These are phyloP conservation scores for Thermothielavioides terrestris DNA, from an alignment of 495 filamentous ascomycete species.

Conservation along the genomic window DNA sequence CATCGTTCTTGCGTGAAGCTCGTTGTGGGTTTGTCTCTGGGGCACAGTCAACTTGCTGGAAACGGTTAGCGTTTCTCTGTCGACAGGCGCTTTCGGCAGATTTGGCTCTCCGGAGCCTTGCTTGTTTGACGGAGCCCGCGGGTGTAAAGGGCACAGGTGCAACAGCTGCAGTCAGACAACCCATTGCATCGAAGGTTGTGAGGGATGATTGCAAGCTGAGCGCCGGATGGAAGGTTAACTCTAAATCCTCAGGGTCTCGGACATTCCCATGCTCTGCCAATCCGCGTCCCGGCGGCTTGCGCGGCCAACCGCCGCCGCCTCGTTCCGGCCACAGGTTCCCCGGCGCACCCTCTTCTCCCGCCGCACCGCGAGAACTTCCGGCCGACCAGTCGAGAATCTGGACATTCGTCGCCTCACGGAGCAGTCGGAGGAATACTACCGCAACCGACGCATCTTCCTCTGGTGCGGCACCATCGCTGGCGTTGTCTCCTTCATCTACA, in stretches of 20 bases:
- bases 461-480: constrained; percentile 39
- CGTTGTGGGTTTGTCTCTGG: no score
- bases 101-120: no score
- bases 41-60: no score
- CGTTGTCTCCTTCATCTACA: constrained; percentile 41
- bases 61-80: no score
- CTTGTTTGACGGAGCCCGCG: no score
- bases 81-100: no score
- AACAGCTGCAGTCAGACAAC: neutral
- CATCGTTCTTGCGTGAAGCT: no score
- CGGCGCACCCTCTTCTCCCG: constrained; percentile 32
- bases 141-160: no score
- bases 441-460: constrained; percentile 39
- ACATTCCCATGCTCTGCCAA: constrained; percentile 22
- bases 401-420: constrained; percentile 37
- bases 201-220: neutral
- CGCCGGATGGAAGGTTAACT: neutral
- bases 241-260: neutral
- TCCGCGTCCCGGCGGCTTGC: constrained; percentile 15
- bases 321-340: constrained; percentile 2
- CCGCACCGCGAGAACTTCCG: constrained; percentile 7
- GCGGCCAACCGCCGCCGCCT: constrained; percentile 8
- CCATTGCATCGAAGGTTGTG: neutral
- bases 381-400: constrained; percentile 35
- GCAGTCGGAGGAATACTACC: constrained; percentile 35